Evolutionary conservation across 2,329 filamentous ascomycete species (phyloP), one percentile per base, ranked within the genome.

Genomic region (Phoma sp.): DNA sequence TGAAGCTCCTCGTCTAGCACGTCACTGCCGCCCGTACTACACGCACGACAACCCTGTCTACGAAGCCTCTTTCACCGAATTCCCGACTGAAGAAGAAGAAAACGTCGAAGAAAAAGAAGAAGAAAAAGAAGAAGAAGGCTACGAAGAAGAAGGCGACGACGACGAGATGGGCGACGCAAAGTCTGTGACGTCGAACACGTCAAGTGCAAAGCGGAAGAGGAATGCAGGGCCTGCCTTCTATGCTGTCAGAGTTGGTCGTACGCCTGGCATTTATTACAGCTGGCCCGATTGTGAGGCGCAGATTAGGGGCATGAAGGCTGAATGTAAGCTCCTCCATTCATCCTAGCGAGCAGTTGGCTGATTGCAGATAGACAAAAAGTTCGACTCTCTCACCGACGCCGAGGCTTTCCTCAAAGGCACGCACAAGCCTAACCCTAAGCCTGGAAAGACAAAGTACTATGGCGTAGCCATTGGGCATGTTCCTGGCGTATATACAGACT

Each of bases 371-470:
- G 91, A 90, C 80, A 93, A 95, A 77, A 91, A 89, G 1, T 97
- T 96, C 70, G 77, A 81, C 9, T 86, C 83, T 0, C 79, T 83
- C 53, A 83, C 87, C 58, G 92, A 96, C 55, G 93, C 93, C n/a
- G 84, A 90, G 66, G 86, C 85, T 2, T 97, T 91, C 70, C 81
- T 91, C 21, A 90, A 90, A 39, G 83, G 82, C 61, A 81, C 83
- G 51, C 74, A 74, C 7, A 71, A 70, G 3, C 62, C 69, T 12
- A 74, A 74, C 2, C 65, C 74, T 2, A 73, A 71, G 15, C 72
- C 78, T 33, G 65, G 76, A 40, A 77, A 77, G 28, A 74, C 78
- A 17, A 82, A 83, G 63, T 88, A 80, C 68, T 88, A 88, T 59
- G 86, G 79, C 7, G 83, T 88, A 1, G 84, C 82, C 59, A 77